A percentile compares a stretch with the other conserved stretches of the same genome.
These are phyloP conservation scores for Brassica incana DNA, from an alignment of 345 rosid genomes.

Conservation along the genomic window DNA sequence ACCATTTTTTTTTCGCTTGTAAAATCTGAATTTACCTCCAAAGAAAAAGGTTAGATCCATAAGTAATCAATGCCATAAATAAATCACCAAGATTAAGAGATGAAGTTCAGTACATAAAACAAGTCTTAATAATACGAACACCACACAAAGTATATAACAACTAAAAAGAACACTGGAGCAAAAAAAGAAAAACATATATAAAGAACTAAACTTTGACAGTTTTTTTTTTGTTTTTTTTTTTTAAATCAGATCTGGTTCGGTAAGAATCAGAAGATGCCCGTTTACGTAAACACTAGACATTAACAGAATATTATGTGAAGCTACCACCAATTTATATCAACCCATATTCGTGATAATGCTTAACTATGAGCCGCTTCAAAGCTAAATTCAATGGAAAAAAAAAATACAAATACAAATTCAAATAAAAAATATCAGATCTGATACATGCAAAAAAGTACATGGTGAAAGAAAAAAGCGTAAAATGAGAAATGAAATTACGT, in stretches of 20 bases:
- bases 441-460: constrained; percentile 26
- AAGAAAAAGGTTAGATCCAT: background rate
- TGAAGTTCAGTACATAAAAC: background rate
- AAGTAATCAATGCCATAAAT: constrained; percentile 1
- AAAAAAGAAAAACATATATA: background rate
- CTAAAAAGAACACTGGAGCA: background rate
- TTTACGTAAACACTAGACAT: background rate
- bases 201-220: constrained; percentile 2
- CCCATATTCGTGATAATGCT: constrained; percentile 19
- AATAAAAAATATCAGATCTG: constrained; percentile 34
- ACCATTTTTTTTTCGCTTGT: constrained; percentile 58
- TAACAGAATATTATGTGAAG: background rate
- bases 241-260: constrained; percentile 27
- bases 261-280: background rate
- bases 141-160: background rate
- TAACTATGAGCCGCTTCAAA: background rate
- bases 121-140: background rate
- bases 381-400: background rate
- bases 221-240: background rate
- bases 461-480: background rate
- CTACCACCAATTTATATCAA: background rate
- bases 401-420: background rate
- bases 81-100: background rate
- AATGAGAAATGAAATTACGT: constrained; percentile 17
- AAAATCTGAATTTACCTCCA: constrained; percentile 5